These are phyloP conservation scores for Xylaria venustula DNA, from an alignment of 495 filamentous ascomycete species.

Conservation along the genomic window DNA sequence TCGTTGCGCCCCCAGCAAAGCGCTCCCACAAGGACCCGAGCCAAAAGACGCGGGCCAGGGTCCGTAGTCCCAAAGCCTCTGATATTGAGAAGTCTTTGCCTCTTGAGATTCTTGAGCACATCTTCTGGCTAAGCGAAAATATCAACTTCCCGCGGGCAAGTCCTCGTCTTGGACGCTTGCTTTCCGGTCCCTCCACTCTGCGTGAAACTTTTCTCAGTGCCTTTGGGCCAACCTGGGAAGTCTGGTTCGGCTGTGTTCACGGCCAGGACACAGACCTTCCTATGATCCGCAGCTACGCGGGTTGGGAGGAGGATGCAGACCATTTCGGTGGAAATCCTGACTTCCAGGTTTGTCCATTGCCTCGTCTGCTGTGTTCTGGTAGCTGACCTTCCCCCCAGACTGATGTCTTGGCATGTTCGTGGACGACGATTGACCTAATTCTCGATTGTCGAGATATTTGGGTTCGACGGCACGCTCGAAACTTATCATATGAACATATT, in stretches of 20 bases:
- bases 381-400: slow-evolving; percentile 25
- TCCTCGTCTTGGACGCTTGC: slow-evolving; percentile 31
- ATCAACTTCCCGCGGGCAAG: slow-evolving; percentile 36
- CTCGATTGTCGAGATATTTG: slow-evolving; percentile 21
- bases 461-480: slow-evolving; percentile 10
- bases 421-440: slow-evolving; percentile 30
- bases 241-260: slow-evolving; percentile 23
- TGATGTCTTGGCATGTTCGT: slow-evolving; percentile 28
- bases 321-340: slow-evolving; percentile 26
- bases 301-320: not conserved
- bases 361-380: not conserved
- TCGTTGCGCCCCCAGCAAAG: not conserved
- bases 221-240: slow-evolving; percentile 41
- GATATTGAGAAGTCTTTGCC: slow-evolving; percentile 36
- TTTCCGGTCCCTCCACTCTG: slow-evolving; percentile 30
- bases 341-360: slow-evolving; percentile 30
- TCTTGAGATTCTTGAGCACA: slow-evolving; percentile 41
- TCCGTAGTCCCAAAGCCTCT: slow-evolving; percentile 17
- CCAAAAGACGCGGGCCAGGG: slow-evolving; percentile 9
- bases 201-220: slow-evolving; percentile 28
- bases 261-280: not conserved
- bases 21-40: not conserved
- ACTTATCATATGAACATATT: not conserved
- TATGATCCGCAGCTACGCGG: not conserved
- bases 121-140: slow-evolving; percentile 40